phyloP scores from a whole-genome alignment of 2,329 filamentous ascomycete genomes.

The Colletotrichum godetiae region DNA sequence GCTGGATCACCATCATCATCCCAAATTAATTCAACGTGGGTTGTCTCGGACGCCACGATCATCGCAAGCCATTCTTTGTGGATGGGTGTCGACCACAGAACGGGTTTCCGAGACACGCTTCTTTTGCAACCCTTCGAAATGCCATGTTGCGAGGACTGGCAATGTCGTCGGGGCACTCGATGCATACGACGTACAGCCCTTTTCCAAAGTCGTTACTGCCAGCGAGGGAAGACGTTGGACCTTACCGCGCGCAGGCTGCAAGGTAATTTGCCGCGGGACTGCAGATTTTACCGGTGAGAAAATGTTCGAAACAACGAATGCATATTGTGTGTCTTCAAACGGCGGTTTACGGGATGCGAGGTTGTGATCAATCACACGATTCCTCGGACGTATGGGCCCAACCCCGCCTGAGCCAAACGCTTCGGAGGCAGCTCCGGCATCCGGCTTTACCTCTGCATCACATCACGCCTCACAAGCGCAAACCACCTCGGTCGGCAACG shows the following conservation, averaged over 20 bases:
- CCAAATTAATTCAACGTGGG: background rate
- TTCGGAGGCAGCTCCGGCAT: background rate
- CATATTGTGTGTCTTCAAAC: background rate
- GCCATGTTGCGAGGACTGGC: background rate
- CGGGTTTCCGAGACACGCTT: background rate
- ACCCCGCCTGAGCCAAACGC: background rate
- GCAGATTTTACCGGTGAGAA: background rate
- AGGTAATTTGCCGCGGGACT: background rate
- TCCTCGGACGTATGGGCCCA: background rate
- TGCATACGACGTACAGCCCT: too few species aligned
- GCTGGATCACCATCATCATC: background rate
- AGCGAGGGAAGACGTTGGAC: background rate
- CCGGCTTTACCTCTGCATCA: background rate
- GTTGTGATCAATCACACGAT: background rate
- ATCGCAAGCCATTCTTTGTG: background rate
- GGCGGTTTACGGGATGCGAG: background rate
- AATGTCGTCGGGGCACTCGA: background rate
- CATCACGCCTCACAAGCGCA: background rate
- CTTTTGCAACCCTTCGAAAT: background rate
- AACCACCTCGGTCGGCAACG: too few species aligned
- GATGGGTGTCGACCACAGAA: background rate
- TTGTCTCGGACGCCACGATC: background rate
- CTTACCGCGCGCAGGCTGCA: too few species aligned
- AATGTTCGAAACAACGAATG: background rate
- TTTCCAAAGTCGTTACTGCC: background rate